Conservation (phyloP, 768 basidiomycete species). For the Serendipita vermifera region DNA sequence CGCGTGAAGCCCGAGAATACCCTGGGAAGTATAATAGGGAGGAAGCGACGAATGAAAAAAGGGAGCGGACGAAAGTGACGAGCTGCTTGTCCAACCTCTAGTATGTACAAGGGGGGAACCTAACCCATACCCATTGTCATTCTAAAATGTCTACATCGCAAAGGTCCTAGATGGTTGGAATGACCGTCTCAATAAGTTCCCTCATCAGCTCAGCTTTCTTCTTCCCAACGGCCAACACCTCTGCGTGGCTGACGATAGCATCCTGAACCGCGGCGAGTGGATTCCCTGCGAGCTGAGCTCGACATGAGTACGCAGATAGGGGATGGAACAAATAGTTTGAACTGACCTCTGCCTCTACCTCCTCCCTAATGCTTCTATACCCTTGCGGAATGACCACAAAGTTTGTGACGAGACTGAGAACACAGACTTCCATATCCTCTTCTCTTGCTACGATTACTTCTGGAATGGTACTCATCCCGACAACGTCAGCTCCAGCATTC, state of each 20-base stretch:
- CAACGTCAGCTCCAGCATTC: slow-evolving; percentile 70
- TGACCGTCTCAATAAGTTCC: slow-evolving; percentile 51
- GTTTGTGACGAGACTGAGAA: slow-evolving; percentile 78
- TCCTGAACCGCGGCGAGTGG: slow-evolving; percentile 29
- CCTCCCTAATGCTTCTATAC: slow-evolving; percentile 56
- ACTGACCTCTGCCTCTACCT: slow-evolving; percentile 61
- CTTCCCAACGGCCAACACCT: slow-evolving; percentile 55
- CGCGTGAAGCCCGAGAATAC: not conserved
- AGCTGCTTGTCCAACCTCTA: no score
- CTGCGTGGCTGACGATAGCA: slow-evolving; percentile 58
- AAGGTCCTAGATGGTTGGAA: slow-evolving; percentile 22
- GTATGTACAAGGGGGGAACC: no score
- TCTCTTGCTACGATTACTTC: slow-evolving; percentile 74
- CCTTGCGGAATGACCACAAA: slow-evolving; percentile 52
- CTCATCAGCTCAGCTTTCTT: slow-evolving; percentile 63
- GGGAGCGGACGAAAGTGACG: not conserved
- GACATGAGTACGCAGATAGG: slow-evolving; percentile 3
- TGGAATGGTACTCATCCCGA: slow-evolving; percentile 88
- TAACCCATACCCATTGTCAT: no score
- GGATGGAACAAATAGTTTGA: not conserved
- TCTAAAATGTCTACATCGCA: no score
- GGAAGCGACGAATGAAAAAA: slow-evolving; percentile 9
- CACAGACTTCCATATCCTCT: slow-evolving; percentile 61
- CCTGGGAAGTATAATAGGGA: slow-evolving; percentile 10
- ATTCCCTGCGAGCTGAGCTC: slow-evolving; percentile 48